These are phyloP conservation scores for Zygosaccharomyces rouxii DNA, from an alignment of 805 yeast genomes.

Conservation along the genomic window DNA sequence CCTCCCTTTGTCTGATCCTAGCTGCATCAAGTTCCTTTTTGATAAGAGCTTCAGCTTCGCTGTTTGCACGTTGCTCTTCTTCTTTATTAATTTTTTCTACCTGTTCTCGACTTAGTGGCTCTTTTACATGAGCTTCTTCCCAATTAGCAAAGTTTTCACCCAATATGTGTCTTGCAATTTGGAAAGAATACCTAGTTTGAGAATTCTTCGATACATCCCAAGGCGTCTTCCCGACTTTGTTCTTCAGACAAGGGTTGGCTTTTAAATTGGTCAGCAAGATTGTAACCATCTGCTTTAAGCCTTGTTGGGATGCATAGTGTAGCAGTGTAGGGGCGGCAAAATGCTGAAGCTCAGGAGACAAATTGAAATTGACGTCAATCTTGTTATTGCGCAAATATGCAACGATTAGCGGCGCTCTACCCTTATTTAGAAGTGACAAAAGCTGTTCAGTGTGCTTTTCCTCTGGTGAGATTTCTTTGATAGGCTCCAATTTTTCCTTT, in stretches of 20 bases:
- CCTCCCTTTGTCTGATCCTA: constrained; percentile 25
- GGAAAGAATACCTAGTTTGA: constrained; percentile 53
- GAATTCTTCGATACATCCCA: constrained; percentile 56
- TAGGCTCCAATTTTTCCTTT: constrained; percentile 8
- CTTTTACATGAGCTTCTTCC: constrained; percentile 61
- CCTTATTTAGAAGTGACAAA: constrained; percentile 56
- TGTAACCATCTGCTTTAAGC: constrained; percentile 59
- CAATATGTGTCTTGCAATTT: constrained; percentile 56
- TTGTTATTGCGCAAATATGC: constrained; percentile 56
- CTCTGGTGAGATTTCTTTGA: constrained; percentile 28
- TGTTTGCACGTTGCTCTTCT: constrained; percentile 38
- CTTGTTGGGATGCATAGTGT: constrained; percentile 71
- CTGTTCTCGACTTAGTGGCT: constrained; percentile 52
- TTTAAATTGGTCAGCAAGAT: constrained; percentile 58
- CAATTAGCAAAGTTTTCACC: constrained; percentile 74
- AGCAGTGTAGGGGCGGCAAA: constrained; percentile 64
- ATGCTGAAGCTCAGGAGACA: constrained; percentile 55
- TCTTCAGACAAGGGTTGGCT: constrained; percentile 62
- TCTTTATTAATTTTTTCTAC: constrained; percentile 43
- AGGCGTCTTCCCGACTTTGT: constrained; percentile 56
- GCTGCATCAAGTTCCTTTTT: constrained; percentile 25
- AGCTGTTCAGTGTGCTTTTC: constrained; percentile 58
- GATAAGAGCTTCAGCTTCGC: constrained; percentile 36
- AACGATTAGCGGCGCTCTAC: constrained; percentile 70
- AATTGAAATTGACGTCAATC: constrained; percentile 46